A percentile compares a stretch with the other conserved stretches of the same genome.
These are phyloP conservation scores for Earliella scabrosa DNA, from an alignment of 1,284 basidiomycete genomes.

Conservation along the genomic window DNA sequence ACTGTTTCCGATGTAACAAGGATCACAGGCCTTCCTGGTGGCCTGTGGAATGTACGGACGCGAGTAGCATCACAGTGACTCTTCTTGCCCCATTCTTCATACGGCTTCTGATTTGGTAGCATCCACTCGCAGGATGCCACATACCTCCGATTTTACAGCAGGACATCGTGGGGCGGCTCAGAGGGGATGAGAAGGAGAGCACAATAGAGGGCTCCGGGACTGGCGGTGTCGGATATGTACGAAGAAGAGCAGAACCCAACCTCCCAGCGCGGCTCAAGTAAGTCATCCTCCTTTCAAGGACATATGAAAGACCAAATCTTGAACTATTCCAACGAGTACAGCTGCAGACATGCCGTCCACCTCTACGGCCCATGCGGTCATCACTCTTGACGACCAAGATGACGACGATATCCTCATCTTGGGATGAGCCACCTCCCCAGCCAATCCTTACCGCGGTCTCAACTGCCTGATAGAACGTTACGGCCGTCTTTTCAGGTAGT, in stretches of 20 bases:
- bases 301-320: neutral
- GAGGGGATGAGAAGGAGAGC: constrained; percentile 14
- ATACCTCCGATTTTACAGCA: constrained; percentile 23
- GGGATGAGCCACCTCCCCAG: neutral
- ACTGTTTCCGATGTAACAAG: constrained; percentile 21
- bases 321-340: neutral
- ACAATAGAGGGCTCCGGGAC: constrained; percentile 7
- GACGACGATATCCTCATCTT: constrained; percentile 6
- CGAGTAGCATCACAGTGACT: constrained; percentile 28
- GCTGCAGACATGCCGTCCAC: too few relatives aligned
- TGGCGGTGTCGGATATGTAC: constrained; percentile 22
- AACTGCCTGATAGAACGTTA: neutral
- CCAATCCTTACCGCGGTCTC: neutral
- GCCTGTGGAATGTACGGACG: constrained; percentile 25
- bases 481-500: neutral
- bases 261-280: neutral
- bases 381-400: neutral
- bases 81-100: neutral
- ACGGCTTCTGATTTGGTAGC: too few relatives aligned
- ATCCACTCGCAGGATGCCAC: constrained; percentile 23
- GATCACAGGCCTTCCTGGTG: constrained; percentile 25
- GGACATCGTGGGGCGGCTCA: constrained; percentile 15
- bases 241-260: constrained; percentile 10
- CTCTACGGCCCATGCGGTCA: neutral
- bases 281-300: neutral